Conservation (phyloP, 345 rosid genomes). For the Mallotus nudiflorus region DNA sequence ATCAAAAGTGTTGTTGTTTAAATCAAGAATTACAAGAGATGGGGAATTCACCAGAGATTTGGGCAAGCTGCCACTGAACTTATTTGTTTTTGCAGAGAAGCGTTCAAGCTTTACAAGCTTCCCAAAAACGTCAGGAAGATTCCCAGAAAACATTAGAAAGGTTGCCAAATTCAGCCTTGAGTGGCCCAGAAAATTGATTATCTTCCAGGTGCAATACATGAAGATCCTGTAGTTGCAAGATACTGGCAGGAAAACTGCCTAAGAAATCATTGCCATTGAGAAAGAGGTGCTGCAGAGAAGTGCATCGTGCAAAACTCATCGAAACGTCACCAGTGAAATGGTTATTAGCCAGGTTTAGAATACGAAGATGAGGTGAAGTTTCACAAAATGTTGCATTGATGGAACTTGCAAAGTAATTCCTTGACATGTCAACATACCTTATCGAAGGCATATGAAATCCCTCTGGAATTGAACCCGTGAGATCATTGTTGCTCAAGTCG, state of each 20-base stretch:
- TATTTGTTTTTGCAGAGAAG: constrained; percentile 26
- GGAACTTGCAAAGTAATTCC: constrained; percentile 22
- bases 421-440: constrained; percentile 27
- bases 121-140: constrained; percentile 36
- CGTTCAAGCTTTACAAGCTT: constrained; percentile 23
- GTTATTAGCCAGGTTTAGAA: constrained; percentile 25
- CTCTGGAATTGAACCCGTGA: constrained; percentile 15
- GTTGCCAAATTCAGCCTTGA: constrained; percentile 15
- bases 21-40: constrained; percentile 24
- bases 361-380: constrained; percentile 18
- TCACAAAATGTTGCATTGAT: constrained; percentile 18
- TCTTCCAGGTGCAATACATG: constrained; percentile 22
- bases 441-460: constrained; percentile 17
- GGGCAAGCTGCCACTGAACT: constrained; percentile 32
- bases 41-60: constrained; percentile 33
- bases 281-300: constrained; percentile 28
- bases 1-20: constrained; percentile 22
- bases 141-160: constrained; percentile 14
- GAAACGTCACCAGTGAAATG: constrained; percentile 27
- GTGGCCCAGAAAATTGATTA: constrained; percentile 28
- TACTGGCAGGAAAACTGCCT: constrained; percentile 24
- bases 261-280: constrained; percentile 30
- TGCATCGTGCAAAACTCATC: constrained; percentile 23
- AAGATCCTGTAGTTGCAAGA: constrained; percentile 28
- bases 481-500: constrained; percentile 27